Evolutionary conservation across 1,284 basidiomycete genomes (phyloP), one percentile per base, ranked within the genome.

Genomic region (Cutaneotrichosporon sp.): DNA sequence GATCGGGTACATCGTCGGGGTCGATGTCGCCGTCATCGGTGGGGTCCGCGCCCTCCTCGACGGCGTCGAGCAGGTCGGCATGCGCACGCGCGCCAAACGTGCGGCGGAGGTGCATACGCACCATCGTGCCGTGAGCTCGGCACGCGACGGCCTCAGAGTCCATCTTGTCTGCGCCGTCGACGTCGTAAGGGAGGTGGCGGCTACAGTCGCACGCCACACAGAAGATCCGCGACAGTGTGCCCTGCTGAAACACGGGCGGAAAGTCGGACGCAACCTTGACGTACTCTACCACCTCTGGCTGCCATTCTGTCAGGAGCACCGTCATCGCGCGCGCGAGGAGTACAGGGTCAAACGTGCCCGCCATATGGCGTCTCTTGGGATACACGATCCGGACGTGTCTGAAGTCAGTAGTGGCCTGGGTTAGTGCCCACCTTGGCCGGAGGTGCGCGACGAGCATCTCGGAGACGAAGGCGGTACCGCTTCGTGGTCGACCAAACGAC

Each of bases 21-120:
- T 56, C 54, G 22, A 59, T 34, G 35, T 59, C 57, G 42, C 50
- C 47, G 33, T 59, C 57, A 39, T 59, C 57, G 1, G 54, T 56
- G 14, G 57, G 57, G 46, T 59, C 57, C 8, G 54, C 54, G n/a
- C 46, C 54, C 20, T 59, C 57, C 10, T 45, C 57, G 12, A 59
- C 55, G 3, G 48, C 49, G 15, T 59, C 57, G 4, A 59, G 46
- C 12, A 59, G 46, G 18, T 59, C 57, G 34, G 51, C 49, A 2
- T 34, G 36, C 12, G 57, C 54, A 17, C 51, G 33, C 14, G 20
- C 17, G 4, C 51, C 51, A 36, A 51, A 56, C 17, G 26, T 30
- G 3, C 51, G 30, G 15, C 57, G 48, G 33, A 59, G 57, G 40
- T 59, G 57, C 51, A 51, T 48, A 33, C 57, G 51, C 12, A 59